A percentile compares a stretch with the other conserved stretches of the same genome.
These are phyloP conservation scores for Phyllosticta citrichinensis DNA, from an alignment of 2,329 filamentous ascomycete species.

Conservation along the genomic window DNA sequence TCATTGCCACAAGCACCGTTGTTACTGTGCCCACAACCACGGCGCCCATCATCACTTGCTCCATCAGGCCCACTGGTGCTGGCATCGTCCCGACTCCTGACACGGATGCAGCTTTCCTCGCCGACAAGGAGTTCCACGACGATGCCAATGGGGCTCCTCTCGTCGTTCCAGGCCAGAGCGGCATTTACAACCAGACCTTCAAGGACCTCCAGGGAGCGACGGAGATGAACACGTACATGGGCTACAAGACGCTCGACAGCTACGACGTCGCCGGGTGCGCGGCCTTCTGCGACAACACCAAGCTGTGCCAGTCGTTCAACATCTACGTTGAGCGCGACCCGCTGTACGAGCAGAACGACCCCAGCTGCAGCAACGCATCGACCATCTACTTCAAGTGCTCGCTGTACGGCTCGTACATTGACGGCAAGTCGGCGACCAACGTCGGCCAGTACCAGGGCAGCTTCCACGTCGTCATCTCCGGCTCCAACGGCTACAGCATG, in stretches of 20 bases:
- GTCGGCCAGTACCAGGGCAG: constrained; percentile 16
- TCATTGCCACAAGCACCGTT: neutral
- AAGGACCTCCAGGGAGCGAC: constrained; percentile 10
- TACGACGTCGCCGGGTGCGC: constrained; percentile 14
- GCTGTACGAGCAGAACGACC: constrained; percentile 4
- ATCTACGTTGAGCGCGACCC: constrained; percentile 17
- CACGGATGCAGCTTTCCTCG: neutral
- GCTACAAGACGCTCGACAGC: constrained; percentile 9
- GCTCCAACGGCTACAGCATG: constrained; percentile 17
- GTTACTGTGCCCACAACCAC: neutral
- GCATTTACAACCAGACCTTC: constrained; percentile 10
- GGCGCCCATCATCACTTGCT: neutral
- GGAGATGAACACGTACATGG: constrained; percentile 13
- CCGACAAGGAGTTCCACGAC: neutral
- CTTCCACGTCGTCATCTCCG: constrained; percentile 15
- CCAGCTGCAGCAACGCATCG: constrained; percentile 10
- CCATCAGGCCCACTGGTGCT: neutral
- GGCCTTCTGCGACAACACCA: constrained; percentile 10
- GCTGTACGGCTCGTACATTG: constrained; percentile 20
- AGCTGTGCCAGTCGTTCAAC: constrained; percentile 15
- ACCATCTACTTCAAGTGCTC: constrained; percentile 22
- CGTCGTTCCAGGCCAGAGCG: neutral
- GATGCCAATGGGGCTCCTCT: neutral
- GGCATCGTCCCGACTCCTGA: constrained; percentile 1
- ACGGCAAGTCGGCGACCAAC: constrained; percentile 16